Percentiles rank a stretch among this genome's conserved stretches.
phyloP scores from a whole-genome alignment of 495 filamentous ascomycete species.

The Chlorociboria aeruginascens region DNA sequence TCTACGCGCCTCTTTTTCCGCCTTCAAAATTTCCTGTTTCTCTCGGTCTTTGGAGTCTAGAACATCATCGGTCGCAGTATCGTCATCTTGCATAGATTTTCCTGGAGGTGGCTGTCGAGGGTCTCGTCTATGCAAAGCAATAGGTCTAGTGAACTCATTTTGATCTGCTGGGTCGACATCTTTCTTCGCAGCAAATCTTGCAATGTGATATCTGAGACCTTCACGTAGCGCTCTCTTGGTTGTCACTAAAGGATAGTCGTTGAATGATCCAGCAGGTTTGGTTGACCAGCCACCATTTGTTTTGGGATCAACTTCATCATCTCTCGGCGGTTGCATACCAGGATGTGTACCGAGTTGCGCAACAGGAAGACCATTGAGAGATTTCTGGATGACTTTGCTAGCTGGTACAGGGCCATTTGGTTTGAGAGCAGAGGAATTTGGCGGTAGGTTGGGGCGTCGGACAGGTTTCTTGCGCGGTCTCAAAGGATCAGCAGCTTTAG shows the following conservation, averaged over 20 bases:
- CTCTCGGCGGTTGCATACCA: neutral
- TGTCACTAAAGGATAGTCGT: conserved; percentile 63
- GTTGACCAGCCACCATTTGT: conserved; percentile 48
- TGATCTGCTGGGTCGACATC: conserved; percentile 61
- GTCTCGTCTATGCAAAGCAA: conserved; percentile 79
- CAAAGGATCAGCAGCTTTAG: conserved; percentile 51
- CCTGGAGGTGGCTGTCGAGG: conserved; percentile 57
- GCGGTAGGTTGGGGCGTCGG: conserved; percentile 14
- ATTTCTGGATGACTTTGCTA: neutral
- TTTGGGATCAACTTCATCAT: conserved; percentile 26
- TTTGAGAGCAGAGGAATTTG: conserved; percentile 19
- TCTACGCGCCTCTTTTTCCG: conserved; percentile 68
- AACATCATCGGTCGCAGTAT: conserved; percentile 25
- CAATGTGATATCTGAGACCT: conserved; percentile 75
- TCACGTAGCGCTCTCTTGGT: conserved; percentile 72
- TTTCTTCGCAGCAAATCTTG: conserved; percentile 52
- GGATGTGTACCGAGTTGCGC: neutral
- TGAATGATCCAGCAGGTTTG: conserved; percentile 35
- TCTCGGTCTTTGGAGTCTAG: conserved; percentile 54
- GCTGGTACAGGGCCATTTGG: conserved; percentile 6
- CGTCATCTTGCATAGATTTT: conserved; percentile 40
- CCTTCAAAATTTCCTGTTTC: conserved; percentile 53
- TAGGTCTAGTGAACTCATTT: conserved; percentile 73
- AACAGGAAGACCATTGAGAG: conserved; percentile 7
- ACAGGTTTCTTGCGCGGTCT: conserved; percentile 48